Percentiles rank a stretch among this genome's conserved stretches.
These are phyloP conservation scores for Ceraceosorus guamensis DNA, from an alignment of 1,284 basidiomycete genomes.

Conservation along the genomic window DNA sequence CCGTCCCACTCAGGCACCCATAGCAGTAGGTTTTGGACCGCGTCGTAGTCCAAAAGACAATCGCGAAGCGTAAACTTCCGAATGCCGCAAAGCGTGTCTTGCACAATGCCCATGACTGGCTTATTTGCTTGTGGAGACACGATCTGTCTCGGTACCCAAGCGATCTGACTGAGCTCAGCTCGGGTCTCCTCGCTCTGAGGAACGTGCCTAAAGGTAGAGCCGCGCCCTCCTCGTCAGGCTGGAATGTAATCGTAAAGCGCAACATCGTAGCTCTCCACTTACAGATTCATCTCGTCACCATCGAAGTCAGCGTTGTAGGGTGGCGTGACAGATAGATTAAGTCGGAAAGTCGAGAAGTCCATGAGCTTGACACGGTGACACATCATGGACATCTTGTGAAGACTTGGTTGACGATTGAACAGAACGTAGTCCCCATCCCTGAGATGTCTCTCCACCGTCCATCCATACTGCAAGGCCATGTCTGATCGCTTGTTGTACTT, in stretches of 20 bases:
- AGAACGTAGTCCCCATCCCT: constrained; percentile 86
- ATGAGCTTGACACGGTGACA: constrained; percentile 94
- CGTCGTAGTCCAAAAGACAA: constrained; percentile 43
- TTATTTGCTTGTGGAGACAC: constrained; percentile 99
- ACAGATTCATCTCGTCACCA: constrained; percentile 98
- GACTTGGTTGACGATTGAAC: constrained; percentile 95
- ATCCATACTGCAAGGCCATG: constrained; percentile 92
- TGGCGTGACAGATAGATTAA: constrained; percentile 77
- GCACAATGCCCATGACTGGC: constrained; percentile 99
- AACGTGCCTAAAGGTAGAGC: constrained; percentile 51
- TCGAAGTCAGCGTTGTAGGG: constrained; percentile 63
- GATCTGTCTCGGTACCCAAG: constrained; percentile 99
- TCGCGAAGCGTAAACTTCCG: constrained; percentile 96
- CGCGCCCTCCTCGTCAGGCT: no score
- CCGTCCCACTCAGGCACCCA: constrained; percentile 99
- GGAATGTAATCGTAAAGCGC: no score
- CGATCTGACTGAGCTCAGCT: constrained; percentile 93
- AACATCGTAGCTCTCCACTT: neutral
- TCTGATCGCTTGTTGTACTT: constrained; percentile 81
- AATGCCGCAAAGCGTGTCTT: constrained; percentile 95
- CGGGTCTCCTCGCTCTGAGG: constrained; percentile 99
- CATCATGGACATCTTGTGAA: constrained; percentile 99
- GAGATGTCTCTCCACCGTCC: constrained; percentile 96
- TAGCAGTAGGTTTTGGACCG: constrained; percentile 85
- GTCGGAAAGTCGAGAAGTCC: constrained; percentile 97